These are phyloP conservation scores for Barnettozyma californica DNA, from an alignment of 805 yeast genomes.

Conservation along the genomic window DNA sequence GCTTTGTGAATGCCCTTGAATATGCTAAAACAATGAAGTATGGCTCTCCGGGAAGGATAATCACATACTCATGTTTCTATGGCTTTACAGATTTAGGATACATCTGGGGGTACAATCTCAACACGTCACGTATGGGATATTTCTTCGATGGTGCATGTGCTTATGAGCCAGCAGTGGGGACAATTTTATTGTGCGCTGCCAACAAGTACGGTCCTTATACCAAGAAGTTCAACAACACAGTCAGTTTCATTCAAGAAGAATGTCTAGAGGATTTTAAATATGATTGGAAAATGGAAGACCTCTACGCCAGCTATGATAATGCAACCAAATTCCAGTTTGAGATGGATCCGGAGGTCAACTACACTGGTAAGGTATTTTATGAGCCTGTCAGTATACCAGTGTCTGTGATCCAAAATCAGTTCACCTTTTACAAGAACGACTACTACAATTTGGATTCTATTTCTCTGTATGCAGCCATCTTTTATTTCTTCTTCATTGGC, in stretches of 20 bases:
- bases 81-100: not conserved
- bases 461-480: conserved; percentile 25
- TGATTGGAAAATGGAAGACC: conserved; percentile 8
- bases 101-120: not conserved
- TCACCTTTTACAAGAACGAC: conserved; percentile 2
- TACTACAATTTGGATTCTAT: conserved; percentile 19
- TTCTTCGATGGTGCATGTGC: conserved; percentile 8
- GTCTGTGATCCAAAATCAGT: not conserved
- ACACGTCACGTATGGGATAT: not conserved
- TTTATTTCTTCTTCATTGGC: conserved; percentile 35
- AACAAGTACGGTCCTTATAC: conserved; percentile 9
- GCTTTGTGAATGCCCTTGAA: not conserved
- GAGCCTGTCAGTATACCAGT: conserved; percentile 11
- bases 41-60: conserved; percentile 1
- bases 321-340: conserved; percentile 24
- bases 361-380: conserved; percentile 6
- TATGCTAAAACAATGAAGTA: not conserved
- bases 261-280: conserved; percentile 8
- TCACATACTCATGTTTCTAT: not conserved
- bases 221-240: conserved; percentile 11
- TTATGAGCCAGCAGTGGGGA: conserved; percentile 15
- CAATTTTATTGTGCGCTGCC: conserved; percentile 8
- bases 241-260: not conserved
- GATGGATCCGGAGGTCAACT: conserved; percentile 5
- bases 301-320: conserved; percentile 26